Percentiles rank a stretch among this genome's conserved stretches.
phyloP scores from a whole-genome alignment of 139 green algal species.

The Chlorella sp. region DNA sequence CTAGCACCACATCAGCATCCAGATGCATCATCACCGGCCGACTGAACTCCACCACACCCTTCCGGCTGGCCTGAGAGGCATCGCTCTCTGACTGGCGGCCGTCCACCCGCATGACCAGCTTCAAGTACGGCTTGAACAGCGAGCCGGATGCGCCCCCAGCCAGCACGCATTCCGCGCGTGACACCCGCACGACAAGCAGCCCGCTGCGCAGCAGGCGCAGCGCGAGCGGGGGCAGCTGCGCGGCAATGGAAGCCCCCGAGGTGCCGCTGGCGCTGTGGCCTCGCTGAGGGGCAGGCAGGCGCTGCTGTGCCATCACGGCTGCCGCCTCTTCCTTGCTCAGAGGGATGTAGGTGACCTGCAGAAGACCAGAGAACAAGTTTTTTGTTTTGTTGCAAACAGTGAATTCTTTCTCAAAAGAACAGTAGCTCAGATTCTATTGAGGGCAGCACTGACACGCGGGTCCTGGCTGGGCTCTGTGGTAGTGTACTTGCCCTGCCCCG shows the following conservation, averaged over 20 bases:
- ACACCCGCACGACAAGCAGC: not conserved
- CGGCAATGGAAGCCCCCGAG: not conserved
- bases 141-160: not conserved
- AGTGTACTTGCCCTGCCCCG: not conserved
- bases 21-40: not conserved
- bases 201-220: conserved; percentile 18
- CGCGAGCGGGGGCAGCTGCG: not conserved
- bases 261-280: not conserved
- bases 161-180: not conserved
- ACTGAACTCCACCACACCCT: not conserved
- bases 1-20: not conserved
- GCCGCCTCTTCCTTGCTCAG: not conserved
- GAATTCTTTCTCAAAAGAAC: too few species aligned
- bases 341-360: not conserved
- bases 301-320: conserved; percentile 1
- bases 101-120: not conserved
- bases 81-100: not conserved
- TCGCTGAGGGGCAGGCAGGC: not conserved
- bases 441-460: too few species aligned
- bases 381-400: too few species aligned
- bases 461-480: too few species aligned
- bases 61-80: not conserved
- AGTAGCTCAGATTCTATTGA: too few species aligned
- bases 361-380: too few species aligned
- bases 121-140: conserved; percentile 1